phyloP scores from a whole-genome alignment of 139 green algal species.

The Nannochloris sp. region DNA sequence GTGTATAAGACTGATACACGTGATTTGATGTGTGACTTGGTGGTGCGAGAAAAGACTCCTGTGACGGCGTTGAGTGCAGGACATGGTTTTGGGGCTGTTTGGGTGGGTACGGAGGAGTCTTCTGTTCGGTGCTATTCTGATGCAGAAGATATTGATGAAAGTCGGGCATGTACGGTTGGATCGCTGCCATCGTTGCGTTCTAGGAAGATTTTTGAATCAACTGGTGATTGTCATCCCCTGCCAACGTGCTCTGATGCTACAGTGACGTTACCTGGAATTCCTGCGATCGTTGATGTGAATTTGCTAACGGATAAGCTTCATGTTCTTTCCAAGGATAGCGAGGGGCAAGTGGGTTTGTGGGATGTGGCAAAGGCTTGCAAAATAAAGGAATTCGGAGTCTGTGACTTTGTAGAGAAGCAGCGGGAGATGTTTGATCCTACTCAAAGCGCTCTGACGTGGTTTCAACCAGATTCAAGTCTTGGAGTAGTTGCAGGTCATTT shows the following conservation, averaged over 20 bases:
- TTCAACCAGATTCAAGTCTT: constrained; percentile 56
- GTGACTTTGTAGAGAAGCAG: constrained; percentile 23
- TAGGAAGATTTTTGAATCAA: background rate
- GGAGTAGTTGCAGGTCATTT: constrained; percentile 57
- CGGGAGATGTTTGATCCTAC: constrained; percentile 55
- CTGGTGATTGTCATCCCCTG: background rate
- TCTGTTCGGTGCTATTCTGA: constrained; percentile 15
- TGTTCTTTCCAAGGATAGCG: constrained; percentile 56
- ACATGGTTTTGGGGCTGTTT: constrained; percentile 24
- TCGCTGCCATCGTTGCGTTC: background rate
- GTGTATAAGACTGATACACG: constrained; percentile 63
- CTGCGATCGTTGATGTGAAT: constrained; percentile 16
- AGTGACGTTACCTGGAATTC: constrained; percentile 4
- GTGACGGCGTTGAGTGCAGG: constrained; percentile 43
- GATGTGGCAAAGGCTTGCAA: constrained; percentile 52
- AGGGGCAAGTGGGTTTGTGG: constrained; percentile 53
- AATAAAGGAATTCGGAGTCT: constrained; percentile 21
- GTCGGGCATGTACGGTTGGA: background rate
- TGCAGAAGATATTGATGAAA: background rate
- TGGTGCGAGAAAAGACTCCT: constrained; percentile 51
- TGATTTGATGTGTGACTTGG: constrained; percentile 55
- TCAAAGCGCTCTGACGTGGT: constrained; percentile 62
- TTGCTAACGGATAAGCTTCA: constrained; percentile 54
- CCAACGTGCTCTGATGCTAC: background rate
- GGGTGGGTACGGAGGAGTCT: constrained; percentile 48